Percentiles rank a stretch among this genome's conserved stretches.
These are phyloP conservation scores for Epichloe aotearoae DNA, from an alignment of 2,329 filamentous ascomycete genomes.

Conservation along the genomic window DNA sequence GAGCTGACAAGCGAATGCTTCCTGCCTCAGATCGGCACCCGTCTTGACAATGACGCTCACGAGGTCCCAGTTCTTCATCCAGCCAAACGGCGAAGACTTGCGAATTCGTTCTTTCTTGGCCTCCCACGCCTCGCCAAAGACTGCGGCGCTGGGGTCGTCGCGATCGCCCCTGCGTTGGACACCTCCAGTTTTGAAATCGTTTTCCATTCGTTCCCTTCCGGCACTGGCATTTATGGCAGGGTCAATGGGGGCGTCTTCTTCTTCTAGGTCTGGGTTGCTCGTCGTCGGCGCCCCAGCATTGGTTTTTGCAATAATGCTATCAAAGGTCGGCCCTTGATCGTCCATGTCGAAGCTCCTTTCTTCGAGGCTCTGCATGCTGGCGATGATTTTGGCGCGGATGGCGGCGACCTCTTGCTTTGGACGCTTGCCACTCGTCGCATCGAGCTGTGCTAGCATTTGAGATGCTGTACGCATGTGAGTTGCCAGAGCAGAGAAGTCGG, in stretches of 20 bases:
- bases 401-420: conserved; percentile 70
- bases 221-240: conserved; percentile 52
- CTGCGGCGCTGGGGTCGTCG: conserved; percentile 73
- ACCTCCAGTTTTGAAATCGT: conserved; percentile 75
- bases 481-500: conserved; percentile 69
- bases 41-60: conserved; percentile 83
- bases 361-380: conserved; percentile 78
- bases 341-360: conserved; percentile 73
- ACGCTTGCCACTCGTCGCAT: conserved; percentile 66
- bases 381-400: conserved; percentile 76
- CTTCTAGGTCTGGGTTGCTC: conserved; percentile 38
- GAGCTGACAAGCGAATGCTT: conserved; percentile 76
- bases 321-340: conserved; percentile 63
- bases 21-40: conserved; percentile 68
- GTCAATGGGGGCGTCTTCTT: conserved; percentile 39
- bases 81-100: conserved; percentile 71
- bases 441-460: conserved; percentile 75
- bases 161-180: conserved; percentile 70
- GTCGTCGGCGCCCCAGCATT: conserved; percentile 32
- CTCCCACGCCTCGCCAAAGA: conserved; percentile 78
- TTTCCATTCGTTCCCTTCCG: conserved; percentile 75
- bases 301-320: conserved; percentile 67
- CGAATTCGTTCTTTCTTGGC: conserved; percentile 74
- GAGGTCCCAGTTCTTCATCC: conserved; percentile 84
- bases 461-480: conserved; percentile 81